Base-by-base conservation (phyloP, 345 rosid genomes). In the Rhodamnia rubescens region DNA sequence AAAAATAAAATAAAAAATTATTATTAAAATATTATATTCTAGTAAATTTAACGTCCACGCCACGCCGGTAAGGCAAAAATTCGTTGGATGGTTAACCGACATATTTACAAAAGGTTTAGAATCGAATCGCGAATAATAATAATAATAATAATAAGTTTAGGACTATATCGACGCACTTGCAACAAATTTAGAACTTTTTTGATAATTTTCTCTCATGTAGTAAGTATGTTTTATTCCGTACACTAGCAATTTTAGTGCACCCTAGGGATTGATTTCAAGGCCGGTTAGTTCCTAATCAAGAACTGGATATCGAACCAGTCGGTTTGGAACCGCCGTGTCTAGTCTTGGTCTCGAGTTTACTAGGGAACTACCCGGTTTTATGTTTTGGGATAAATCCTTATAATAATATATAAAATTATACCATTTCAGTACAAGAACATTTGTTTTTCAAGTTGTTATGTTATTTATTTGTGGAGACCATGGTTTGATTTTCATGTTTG, bases 361-460 rank as follows among this genome's bases (percentile, higher is more conserved):
- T 8, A 32, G 11, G 75, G 5, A 32, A 8, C 1, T 0, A 0
- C 0, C 6, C 6, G 4, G 15, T 29, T 32, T 61, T 61, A 61
- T 2, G 21, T 14, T 61, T 7, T 64, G 75, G 24, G 75, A 21
- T 11, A 32, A 32, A 64, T 64, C 5, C 44, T 64, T 64, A 8
- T 16, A 7, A 29, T 14, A 8, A 14, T 1, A 29, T 36, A 14
- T 14, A 29, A 61, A 61, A 1, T 61, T 27, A 21, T 14, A 14
- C 42, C 2, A 61, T 27, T 29, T 32, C 22, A 32, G 12, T 4
- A 29, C 26, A 57, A 27, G 14, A 27, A 27, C 51, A 8, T 49
- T 49, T 49, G 51, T 49, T 49, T 49, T 11, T 49, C 40, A 32
- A 29, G 74, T 29, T 14, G 10, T 29, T 14, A 14, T 29, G 2